A percentile compares a stretch with the other conserved stretches of the same genome.
Evolutionary conservation across 352 stramenopile species (phyloP).

Genomic region (Globisporangium rhizosaccharum): DNA sequence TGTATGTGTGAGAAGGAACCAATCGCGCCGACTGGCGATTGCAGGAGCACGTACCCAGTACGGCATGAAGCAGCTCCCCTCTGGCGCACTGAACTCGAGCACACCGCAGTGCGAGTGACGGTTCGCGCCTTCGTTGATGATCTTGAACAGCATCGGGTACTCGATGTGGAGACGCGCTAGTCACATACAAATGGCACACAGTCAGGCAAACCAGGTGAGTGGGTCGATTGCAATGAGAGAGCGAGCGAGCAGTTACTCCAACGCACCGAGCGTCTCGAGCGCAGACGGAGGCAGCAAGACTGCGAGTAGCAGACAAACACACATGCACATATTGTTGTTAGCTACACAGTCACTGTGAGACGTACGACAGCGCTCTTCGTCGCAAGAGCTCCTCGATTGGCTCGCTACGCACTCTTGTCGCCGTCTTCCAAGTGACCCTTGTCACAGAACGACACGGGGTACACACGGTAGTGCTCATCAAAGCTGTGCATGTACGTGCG

Average conservation of each 20-base stretch:
- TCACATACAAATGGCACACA: neutral
- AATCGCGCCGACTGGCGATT: no score
- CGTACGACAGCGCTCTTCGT: no score
- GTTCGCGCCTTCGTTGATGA: constrained; percentile 84
- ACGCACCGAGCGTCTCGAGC: constrained; percentile 92
- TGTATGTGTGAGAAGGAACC: no score
- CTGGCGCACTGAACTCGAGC: constrained; percentile 97
- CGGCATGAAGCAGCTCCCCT: constrained; percentile 98
- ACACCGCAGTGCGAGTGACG: constrained; percentile 96
- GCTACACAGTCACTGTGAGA: neutral
- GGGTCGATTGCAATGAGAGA: neutral
- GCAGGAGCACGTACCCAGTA: constrained; percentile 87
- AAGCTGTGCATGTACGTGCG: constrained; percentile 33
- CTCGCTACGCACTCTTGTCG: constrained; percentile 69
- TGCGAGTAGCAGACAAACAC: constrained; percentile 13
- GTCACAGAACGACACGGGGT: constrained; percentile 84
- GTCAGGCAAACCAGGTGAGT: neutral
- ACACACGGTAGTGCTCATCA: constrained; percentile 84
- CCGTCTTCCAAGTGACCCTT: constrained; percentile 86
- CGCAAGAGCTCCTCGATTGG: neutral
- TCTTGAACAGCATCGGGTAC: constrained; percentile 99
- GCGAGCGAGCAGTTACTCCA: neutral
- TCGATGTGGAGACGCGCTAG: constrained; percentile 92
- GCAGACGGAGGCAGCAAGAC: constrained; percentile 96
- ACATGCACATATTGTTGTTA: neutral